Percentiles rank a stretch among this genome's conserved stretches.
These are phyloP conservation scores for Russula compacta DNA, from an alignment of 768 basidiomycete species.

Conservation along the genomic window DNA sequence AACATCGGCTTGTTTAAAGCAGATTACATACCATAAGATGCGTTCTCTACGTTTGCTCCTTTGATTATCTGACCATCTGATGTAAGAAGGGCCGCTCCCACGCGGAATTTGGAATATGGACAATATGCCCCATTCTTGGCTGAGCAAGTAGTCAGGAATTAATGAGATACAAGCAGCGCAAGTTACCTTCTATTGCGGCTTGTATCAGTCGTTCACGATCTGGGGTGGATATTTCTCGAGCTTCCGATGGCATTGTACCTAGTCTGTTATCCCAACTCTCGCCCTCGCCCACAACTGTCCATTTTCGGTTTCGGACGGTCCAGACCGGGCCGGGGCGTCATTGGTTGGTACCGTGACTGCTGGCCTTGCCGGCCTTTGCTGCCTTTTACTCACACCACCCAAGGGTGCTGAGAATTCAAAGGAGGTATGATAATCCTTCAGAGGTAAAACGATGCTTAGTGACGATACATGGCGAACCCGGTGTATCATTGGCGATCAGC, in stretches of 20 bases:
- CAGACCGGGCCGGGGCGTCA: too few species aligned
- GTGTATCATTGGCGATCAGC: too few species aligned
- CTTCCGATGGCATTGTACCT: not conserved
- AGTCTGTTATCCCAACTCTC: too few species aligned
- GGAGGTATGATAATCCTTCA: too few species aligned
- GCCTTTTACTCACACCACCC: too few species aligned
- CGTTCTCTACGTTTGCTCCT: slow-evolving; percentile 92
- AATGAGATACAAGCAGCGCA: not conserved
- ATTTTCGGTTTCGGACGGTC: not conserved
- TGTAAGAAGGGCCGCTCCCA: slow-evolving; percentile 79
- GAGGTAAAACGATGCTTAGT: too few species aligned
- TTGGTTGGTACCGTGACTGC: too few species aligned
- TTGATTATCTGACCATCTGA: slow-evolving; percentile 63
- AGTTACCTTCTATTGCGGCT: slow-evolving; percentile 50
- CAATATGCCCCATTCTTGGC: slow-evolving; percentile 67
- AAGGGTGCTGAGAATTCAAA: too few species aligned
- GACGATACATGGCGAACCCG: too few species aligned
- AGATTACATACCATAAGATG: slow-evolving; percentile 62
- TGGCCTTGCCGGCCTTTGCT: too few species aligned
- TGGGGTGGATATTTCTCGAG: slow-evolving; percentile 30
- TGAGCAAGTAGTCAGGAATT: slow-evolving; percentile 23
- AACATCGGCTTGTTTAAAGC: not conserved
- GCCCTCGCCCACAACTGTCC: too few species aligned
- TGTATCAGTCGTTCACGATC: slow-evolving; percentile 43
- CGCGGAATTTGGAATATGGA: slow-evolving; percentile 87